Conservation (phyloP, 176 grass and related monocot species). For the Phoenix roebelenii region DNA sequence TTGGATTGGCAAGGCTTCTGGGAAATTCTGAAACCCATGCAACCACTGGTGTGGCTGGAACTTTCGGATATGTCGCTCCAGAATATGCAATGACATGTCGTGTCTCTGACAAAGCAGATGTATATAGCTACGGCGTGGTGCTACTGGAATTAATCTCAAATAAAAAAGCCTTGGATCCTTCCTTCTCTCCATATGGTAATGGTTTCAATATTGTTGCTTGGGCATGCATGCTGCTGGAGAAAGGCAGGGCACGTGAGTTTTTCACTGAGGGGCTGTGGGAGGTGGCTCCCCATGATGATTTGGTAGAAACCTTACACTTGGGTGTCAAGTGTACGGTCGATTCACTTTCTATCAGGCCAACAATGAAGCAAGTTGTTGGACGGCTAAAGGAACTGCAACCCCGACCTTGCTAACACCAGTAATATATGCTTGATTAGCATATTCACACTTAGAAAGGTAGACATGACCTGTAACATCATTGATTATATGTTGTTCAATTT, state of each 20-base stretch:
- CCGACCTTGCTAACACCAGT: constrained; percentile 11
- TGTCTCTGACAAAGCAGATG: constrained; percentile 96
- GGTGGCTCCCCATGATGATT: constrained; percentile 79
- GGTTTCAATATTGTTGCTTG: constrained; percentile 96
- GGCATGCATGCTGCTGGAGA: constrained; percentile 88
- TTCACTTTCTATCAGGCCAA: constrained; percentile 71
- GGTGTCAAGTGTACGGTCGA: constrained; percentile 88
- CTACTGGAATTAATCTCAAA: constrained; percentile 85
- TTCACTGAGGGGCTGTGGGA: constrained; percentile 90
- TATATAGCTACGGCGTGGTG: constrained; percentile 94
- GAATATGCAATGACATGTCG: constrained; percentile 97
- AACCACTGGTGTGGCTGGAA: constrained; percentile 91
- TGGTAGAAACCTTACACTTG: constrained; percentile 81
- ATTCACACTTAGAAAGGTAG: too few species aligned
- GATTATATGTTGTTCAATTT: too few species aligned
- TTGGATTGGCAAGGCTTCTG: constrained; percentile 84
- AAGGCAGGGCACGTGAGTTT: constrained; percentile 80
- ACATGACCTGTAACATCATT: too few species aligned
- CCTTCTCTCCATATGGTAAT: constrained; percentile 96
- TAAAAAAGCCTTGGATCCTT: constrained; percentile 86
- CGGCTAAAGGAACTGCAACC: constrained; percentile 82
- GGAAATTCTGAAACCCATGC: constrained; percentile 97
- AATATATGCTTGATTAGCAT: too few species aligned
- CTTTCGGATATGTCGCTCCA: constrained; percentile 93
- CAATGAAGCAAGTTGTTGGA: constrained; percentile 95